Evolutionary conservation across 2,329 filamentous ascomycete species (phyloP), one percentile per base, ranked within the genome.

Genomic region (Chalara sp.): DNA sequence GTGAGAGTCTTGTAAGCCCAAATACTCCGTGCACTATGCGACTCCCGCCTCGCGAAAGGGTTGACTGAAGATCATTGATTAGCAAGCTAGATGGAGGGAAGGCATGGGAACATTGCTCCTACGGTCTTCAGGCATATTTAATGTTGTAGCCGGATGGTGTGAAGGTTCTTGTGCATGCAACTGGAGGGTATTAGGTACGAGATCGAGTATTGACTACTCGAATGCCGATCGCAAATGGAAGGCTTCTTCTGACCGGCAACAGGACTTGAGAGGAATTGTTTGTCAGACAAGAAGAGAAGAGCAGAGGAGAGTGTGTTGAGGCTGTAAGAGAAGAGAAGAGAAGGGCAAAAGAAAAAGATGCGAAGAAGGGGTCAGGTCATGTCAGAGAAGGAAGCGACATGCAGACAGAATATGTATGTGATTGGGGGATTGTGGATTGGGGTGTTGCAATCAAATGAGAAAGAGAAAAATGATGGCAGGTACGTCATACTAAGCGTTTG

Each of bases 1-100:
- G 87, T 88, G 55, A 90, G 71, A 65, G 89, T 70, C 68, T 89
- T 90, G 78, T 93, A 93, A 35, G 81, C 74, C 57, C 81, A 73
- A 60, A 96, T 72, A 47, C 81, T 75, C 55, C 73, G 72, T 32
- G 71, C 68, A 54, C 76, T 76, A 64, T 89, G 83, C 13, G 79
- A 75, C 53, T 90, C 85, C 62, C 81, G 81, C 68, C 77, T 83
- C 53, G 78, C 73, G 70, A 93, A 93, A 31, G 88, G 88, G 67
- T 93, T 93, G 84, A 87, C 55, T 32, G 31, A 40, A 12, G 40
- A 13, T 13, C 10, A 48, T 47, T 10, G n/a, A n/a, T 46, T 46
- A 46, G 44, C 43, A 21, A 3, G 21, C 21, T 21, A 21, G 21
- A 21, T 21, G 21, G 21, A 21, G 21, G 21, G 3, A 21, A 21